Evolutionary conservation across 495 filamentous ascomycete genomes (phyloP), one percentile per base, ranked within the genome.

Genomic region (Copromyces sp.): DNA sequence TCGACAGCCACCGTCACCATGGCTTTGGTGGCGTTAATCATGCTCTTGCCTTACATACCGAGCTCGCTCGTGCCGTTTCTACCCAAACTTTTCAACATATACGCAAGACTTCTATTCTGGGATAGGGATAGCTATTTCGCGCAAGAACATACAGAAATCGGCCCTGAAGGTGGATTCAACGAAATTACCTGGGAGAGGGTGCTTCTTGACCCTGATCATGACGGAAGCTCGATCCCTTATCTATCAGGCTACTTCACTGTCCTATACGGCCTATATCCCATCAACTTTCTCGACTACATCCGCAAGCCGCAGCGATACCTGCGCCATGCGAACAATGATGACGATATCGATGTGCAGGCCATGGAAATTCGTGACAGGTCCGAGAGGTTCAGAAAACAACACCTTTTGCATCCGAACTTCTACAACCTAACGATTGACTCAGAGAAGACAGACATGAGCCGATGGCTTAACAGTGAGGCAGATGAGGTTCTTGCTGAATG

Each of bases 181-280:
- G 73, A 71, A 9, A 72, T 76, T 3, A 69, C 75, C 5, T 94
- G 91, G 91, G 89, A 91, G 45, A 88, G 87, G 73, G 77, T 86
- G 17, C 75, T 86, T 5, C 84, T 86, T 45, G 84, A 88, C 4
- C 82, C 89, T 16, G 87, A 89, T 69, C 82, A 83, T 42, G 86
- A 89, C 47, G 87, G 88, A 77, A 78, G 87, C 76, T 80, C 90
- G 73, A 83, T 91, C 47, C 92, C 92, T 76, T 82, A 95, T 78
- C 78, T 97, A 76, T 75, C 90, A 76, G 79, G 93, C 76, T 87
- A 97, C 85, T 89, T 97, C 85, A 89, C 93, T 9, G 88, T 92
- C 59, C 82, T 94, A 3, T 94, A 94, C 73, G 91, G 91, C 14
- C 82, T 94, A 9, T 94, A 93, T 74, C 91, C 91, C n/a, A 87